Percentiles rank a stretch among this genome's conserved stretches.
Conservation (phyloP, 495 filamentous ascomycete genomes). For the Penicillium atrosanguineum region DNA sequence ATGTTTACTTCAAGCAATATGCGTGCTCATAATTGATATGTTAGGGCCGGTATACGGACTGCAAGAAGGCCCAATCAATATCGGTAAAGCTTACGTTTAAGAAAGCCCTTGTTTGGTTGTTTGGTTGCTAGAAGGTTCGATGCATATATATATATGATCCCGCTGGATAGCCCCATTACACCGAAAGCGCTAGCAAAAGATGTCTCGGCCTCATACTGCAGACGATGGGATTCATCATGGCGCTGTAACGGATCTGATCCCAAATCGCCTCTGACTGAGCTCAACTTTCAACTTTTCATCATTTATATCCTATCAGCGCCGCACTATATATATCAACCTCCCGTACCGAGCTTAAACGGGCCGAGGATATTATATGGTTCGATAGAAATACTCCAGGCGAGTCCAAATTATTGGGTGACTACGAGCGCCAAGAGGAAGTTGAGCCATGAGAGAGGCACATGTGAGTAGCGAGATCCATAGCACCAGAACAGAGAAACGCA, state of each 20-base stretch:
- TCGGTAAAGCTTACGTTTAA: constrained; percentile 46
- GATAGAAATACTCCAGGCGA: background rate
- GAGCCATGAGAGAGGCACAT: background rate
- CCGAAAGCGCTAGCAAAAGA: constrained; percentile 49
- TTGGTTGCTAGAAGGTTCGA: constrained; percentile 9
- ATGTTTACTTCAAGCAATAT: constrained; percentile 41
- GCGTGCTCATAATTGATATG: constrained; percentile 59
- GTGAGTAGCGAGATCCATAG: background rate
- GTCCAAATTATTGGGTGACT: background rate
- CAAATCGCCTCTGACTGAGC: constrained; percentile 51
- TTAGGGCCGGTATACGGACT: constrained; percentile 54
- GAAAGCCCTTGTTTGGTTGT: constrained; percentile 22
- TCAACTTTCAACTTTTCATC: background rate
- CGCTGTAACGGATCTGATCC: constrained; percentile 57
- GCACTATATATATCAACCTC: constrained; percentile 40
- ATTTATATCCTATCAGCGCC: background rate
- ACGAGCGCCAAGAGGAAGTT: background rate
- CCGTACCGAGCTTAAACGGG: constrained; percentile 59
- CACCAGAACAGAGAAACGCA: background rate
- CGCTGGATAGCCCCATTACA: constrained; percentile 41
- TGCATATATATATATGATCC: background rate
- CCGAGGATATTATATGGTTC: constrained; percentile 52
- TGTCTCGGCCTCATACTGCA: constrained; percentile 36
- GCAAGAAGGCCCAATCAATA: constrained; percentile 50
- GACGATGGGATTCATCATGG: constrained; percentile 48